phyloP scores from a whole-genome alignment of 1,284 basidiomycete genomes.

The Ustilago loliicola region DNA sequence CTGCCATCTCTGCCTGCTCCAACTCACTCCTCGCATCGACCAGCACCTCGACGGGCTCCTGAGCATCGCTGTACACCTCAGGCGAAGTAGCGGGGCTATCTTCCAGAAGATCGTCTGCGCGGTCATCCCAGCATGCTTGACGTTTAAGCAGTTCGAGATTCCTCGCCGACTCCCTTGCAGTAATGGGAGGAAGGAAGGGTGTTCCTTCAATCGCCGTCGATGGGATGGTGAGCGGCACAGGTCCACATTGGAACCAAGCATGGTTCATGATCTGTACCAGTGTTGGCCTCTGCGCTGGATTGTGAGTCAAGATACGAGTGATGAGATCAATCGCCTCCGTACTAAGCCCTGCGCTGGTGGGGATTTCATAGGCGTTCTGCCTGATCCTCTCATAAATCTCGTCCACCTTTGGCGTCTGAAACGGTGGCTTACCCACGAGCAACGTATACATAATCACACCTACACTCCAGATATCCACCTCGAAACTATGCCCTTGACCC shows the following conservation, averaged over 20 bases:
- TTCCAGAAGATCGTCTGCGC: constrained; percentile 50
- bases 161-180: constrained; percentile 46
- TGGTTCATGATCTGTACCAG: constrained; percentile 88
- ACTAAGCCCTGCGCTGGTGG: constrained; percentile 81
- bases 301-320: constrained; percentile 83
- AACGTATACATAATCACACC: constrained; percentile 95
- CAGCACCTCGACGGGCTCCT: constrained; percentile 37
- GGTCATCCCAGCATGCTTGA: constrained; percentile 57
- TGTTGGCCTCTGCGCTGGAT: constrained; percentile 78
- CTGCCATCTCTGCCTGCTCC: constrained; percentile 50
- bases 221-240: constrained; percentile 85
- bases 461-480: constrained; percentile 97
- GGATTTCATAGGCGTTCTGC: constrained; percentile 94
- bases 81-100: constrained; percentile 13
- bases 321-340: constrained; percentile 83
- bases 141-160: constrained; percentile 65
- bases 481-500: constrained; percentile 95
- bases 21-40: constrained; percentile 50
- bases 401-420: constrained; percentile 93
- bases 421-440: constrained; percentile 91
- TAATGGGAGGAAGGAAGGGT: constrained; percentile 79
- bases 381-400: constrained; percentile 82
- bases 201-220: constrained; percentile 79
- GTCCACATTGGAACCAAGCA: constrained; percentile 85
- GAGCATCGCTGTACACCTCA: constrained; percentile 24